Evolutionary conservation across 2,329 filamentous ascomycete genomes (phyloP), one percentile per base, ranked within the genome.

Genomic region (Coniosporium tulheliwenetii): DNA sequence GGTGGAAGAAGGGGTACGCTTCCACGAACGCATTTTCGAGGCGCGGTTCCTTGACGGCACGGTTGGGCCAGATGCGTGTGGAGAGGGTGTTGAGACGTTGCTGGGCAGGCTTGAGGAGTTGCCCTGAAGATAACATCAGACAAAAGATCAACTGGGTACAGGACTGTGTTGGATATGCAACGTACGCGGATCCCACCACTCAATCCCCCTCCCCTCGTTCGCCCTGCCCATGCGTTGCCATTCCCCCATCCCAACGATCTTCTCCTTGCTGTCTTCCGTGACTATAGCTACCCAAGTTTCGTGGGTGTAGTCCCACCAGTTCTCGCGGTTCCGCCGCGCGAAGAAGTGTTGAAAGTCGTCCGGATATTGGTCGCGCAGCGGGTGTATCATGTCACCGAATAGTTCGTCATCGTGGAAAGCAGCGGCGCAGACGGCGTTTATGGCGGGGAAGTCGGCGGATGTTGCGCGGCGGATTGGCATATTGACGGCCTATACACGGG

Each of bases 391-490:
- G 2, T 48, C 40, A 10, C 55, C 54, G 8, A 58, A 52, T 26
- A 57, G 48, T 30, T 55, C 52, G 41, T 58, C 55, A 33, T 57
- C 48, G 30, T 54, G 54, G 42, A 57, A 58, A 8, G 52, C 54
- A 8, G 43, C 33, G 14, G 32, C 32, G 32, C 12, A 15, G 32
- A 35, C 32, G 32, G 12, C 12, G 8, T n/a, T 15, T n/a, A 35
- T 35, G 12, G 12, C 12, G 32, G 32, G 32, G 12, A n/a, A 15
- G 12, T 35, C 32, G 12, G 32, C 12, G 8, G 12, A 8, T n/a
- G 12, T n/a, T 5, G 32, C 32, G 12, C 14, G 12, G 8, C 32
- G 32, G 32, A 35, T 35, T 15, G 32, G 19, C 19, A 26, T 26
- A 3, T 26, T 26, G 19, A 26, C 7, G 56, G 32, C 19, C 19